A percentile compares a stretch with the other conserved stretches of the same genome.
phyloP scores from a whole-genome alignment of 2,329 filamentous ascomycete genomes.

The Epichloe aotearoae region DNA sequence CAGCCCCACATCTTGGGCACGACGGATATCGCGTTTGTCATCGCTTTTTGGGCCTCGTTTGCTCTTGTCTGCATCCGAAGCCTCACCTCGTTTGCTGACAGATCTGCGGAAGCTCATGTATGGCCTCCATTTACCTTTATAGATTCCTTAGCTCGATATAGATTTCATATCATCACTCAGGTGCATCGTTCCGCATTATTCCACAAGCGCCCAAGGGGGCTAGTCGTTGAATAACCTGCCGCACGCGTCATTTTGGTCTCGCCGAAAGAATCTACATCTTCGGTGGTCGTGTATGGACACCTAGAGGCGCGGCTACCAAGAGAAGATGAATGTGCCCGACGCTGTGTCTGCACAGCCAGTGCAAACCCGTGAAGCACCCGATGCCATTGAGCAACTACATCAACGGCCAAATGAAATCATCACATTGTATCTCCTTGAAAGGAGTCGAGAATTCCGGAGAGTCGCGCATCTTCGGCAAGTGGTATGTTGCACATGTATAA shows the following conservation, averaged over 20 bases:
- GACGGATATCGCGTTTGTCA: too few relatives aligned
- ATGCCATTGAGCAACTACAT: not conserved
- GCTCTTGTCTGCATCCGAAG: too few relatives aligned
- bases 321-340: not conserved
- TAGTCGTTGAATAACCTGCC: not conserved
- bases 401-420: not conserved
- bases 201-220: too few relatives aligned
- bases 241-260: not conserved
- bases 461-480: conserved; percentile 1
- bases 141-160: too few relatives aligned
- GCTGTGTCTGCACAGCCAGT: not conserved
- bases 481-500: not conserved
- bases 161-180: too few relatives aligned
- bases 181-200: too few relatives aligned
- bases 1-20: too few relatives aligned
- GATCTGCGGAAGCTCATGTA: too few relatives aligned
- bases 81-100: too few relatives aligned
- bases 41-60: too few relatives aligned
- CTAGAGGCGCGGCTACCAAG: not conserved
- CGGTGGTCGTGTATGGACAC: not conserved
- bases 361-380: not conserved
- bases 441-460: not conserved
- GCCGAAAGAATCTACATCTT: not conserved
- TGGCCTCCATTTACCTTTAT: too few relatives aligned
- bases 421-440: not conserved